Base-by-base conservation (phyloP, 2,329 filamentous ascomycete species). In the Pezicula carpinea region DNA sequence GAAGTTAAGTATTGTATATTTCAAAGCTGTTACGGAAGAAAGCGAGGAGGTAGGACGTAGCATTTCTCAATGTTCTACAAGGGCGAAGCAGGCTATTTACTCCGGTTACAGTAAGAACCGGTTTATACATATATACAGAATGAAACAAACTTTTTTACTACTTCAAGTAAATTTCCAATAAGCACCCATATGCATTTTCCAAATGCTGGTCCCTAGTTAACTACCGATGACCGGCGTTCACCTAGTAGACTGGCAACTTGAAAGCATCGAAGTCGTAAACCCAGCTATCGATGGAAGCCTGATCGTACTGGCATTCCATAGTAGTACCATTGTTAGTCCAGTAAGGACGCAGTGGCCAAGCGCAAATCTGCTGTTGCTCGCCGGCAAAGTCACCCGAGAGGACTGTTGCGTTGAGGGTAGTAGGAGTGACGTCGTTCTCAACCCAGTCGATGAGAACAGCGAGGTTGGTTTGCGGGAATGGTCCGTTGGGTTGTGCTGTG, bases 381-480 rank as follows among this genome's bases (percentile, higher is more conserved):
- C 66, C 64, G 14, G 48, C 46, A 48, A 63, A 58, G 15, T 51
- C 44, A 18, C 63, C 64, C 3, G 58, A 57, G 3, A 56, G 51
- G 10, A 65, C 57, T 8, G 67, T 69, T 10, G 66, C 65, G 52
- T 71, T 70, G n/a, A 71, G 63, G 2, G 59, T 59, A 5, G 43
- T 38, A 1, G 68, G 68, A 49, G 53, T 55, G 19, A 64, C 52
- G 14, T 62, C 84, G 52, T 85, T 87, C 53, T 76, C 77, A 10
- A 89, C 69, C 57, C 74, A 87, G 58, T 87, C 80, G 59, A 89
- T 86, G 15, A 82, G 80, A 2, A 82, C 86, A 2, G 82, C 79
- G 62, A 87, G 80, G 35, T 87, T 82, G 4, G 80, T 80, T 51
- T 80, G 72, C 15, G 43, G 43, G 43, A 44, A 44, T 6, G 43